These are phyloP conservation scores for Penicillium odoratum DNA, from an alignment of 495 filamentous ascomycete species.

Conservation along the genomic window DNA sequence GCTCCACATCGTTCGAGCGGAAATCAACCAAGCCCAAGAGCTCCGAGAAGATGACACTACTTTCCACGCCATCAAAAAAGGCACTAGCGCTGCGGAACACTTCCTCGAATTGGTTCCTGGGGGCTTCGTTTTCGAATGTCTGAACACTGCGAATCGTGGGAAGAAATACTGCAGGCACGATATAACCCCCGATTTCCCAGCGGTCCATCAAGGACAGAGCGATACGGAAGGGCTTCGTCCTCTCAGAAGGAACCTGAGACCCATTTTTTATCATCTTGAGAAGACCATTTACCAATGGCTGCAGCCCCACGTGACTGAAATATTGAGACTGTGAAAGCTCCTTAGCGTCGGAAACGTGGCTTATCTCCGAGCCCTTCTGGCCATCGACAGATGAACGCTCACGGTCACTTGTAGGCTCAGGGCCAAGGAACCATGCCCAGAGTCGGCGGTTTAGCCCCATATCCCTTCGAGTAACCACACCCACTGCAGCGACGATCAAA, in stretches of 20 bases:
- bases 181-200: constrained; percentile 90
- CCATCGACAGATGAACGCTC: constrained; percentile 46
- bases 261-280: constrained; percentile 69
- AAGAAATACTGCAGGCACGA: constrained; percentile 85
- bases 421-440: constrained; percentile 96
- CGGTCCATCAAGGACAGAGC: constrained; percentile 95
- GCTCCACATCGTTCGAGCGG: constrained; percentile 29
- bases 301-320: constrained; percentile 76
- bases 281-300: constrained; percentile 71
- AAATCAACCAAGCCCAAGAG: constrained; percentile 56
- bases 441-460: constrained; percentile 94
- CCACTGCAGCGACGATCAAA: constrained; percentile 75
- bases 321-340: constrained; percentile 59
- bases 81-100: constrained; percentile 88
- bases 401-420: constrained; percentile 58
- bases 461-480: constrained; percentile 83
- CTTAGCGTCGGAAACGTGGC: constrained; percentile 46
- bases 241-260: constrained; percentile 59
- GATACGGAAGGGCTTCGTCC: constrained; percentile 85
- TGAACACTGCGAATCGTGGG: constrained; percentile 79
- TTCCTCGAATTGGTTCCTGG: constrained; percentile 72
- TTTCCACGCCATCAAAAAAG: constrained; percentile 97
- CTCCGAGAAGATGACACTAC: constrained; percentile 86
- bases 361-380: constrained; percentile 46
- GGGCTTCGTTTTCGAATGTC: constrained; percentile 60